Percentiles rank a stretch among this genome's conserved stretches.
Evolutionary conservation across 2,329 filamentous ascomycete genomes (phyloP).

Genomic region (Neurospora crassa): DNA sequence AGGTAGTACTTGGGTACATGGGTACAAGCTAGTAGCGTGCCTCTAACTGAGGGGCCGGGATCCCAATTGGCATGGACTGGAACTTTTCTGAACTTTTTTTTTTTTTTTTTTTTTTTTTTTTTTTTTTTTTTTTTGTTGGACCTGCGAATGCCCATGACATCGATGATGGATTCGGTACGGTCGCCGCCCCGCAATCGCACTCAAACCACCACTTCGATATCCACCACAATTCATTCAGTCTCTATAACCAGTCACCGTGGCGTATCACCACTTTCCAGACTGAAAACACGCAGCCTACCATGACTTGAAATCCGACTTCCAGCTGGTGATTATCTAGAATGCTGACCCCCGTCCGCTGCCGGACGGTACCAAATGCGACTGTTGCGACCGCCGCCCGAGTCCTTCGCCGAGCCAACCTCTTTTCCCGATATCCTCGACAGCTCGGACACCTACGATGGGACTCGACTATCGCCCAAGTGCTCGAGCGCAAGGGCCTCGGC

Average conservation of each 20-base stretch:
- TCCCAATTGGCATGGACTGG: background rate
- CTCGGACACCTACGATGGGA: constrained; percentile 13
- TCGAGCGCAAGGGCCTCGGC: constrained; percentile 25
- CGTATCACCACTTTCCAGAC: background rate
- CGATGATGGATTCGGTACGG: background rate
- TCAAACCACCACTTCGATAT: background rate
- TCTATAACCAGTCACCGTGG: background rate
- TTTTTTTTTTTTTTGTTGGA: background rate
- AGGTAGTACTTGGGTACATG: background rate
- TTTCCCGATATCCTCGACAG: constrained; percentile 17
- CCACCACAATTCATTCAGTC: background rate
- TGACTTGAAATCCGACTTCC: constrained; percentile 8
- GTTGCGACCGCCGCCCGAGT: constrained; percentile 30
- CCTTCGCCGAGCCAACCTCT: constrained; percentile 35
- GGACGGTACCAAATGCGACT: constrained; percentile 13
- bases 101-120: background rate
- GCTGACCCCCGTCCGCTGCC: constrained; percentile 29
- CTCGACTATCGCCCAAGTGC: constrained; percentile 6
- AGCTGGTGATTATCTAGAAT: constrained; percentile 23
- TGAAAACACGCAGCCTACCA: constrained; percentile 3
- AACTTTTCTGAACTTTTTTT: background rate
- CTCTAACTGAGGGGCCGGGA: background rate
- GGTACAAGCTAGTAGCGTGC: background rate
- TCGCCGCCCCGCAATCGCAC: background rate
- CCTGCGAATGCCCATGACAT: background rate